Evolutionary conservation across 2,329 filamentous ascomycete genomes (phyloP), one percentile per base, ranked within the genome.

Genomic region (Remersonia thermophila): DNA sequence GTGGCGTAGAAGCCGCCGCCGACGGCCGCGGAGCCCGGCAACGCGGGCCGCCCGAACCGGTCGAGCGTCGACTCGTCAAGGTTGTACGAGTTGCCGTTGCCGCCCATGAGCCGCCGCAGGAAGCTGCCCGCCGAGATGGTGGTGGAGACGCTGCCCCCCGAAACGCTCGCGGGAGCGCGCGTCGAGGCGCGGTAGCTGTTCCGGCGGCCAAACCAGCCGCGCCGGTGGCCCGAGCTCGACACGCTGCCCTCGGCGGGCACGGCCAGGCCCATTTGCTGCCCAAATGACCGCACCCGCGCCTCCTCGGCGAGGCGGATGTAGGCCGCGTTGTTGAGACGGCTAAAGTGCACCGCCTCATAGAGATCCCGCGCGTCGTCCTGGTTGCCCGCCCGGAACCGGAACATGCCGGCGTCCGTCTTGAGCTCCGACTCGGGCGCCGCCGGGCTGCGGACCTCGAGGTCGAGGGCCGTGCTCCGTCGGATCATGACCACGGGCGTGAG

Each of bases 401-500:
- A 83, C 54, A 93, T 91, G 49, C 63, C 67, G 23, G 69, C 69
- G 11, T 77, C 79, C 34, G 79, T 52, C 61, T 62, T 71, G 38
- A 94, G 70, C 48, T 75, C 73, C 4, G 82, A 86, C 43, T 82
- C 67, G 15, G 67, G 57, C 30, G 82, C 81, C 17, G 87, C 81
- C 2, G 84, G 84, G 6, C 89, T 95, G 33, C 86, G 81, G 45
- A 98, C 84, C 46, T 93, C 91, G 36, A 98, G 83, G 55, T 98
- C 91, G 23, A 98, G 73, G 3, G 83, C 83, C 15, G 86, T 98
- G 50, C 87, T 91, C 51, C 89, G 81, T 44, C 89, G 77, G 42
- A 96, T 77, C 47, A 87, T 81, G 7, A 96, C 89, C 27, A 94
- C 66, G 1, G 91, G 91, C 1, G 89, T 96, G 29, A 98, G 73